These are phyloP conservation scores for Suillus ampliporus DNA, from an alignment of 768 basidiomycete genomes.

Conservation along the genomic window DNA sequence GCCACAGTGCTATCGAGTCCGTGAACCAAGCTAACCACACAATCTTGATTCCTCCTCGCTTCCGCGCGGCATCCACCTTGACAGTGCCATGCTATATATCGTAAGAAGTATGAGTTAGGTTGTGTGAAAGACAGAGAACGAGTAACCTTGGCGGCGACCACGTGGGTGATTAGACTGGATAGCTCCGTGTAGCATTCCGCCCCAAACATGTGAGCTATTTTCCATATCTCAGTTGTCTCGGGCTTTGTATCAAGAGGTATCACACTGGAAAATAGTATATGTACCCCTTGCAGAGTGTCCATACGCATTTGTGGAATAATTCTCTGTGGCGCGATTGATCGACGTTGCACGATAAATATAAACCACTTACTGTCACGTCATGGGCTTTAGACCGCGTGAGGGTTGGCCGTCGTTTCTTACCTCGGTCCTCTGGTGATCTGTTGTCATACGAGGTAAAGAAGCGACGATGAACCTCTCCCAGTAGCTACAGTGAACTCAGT, in stretches of 20 bases:
- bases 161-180: slow-evolving; percentile 74
- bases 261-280: slow-evolving; percentile 92
- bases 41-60: slow-evolving; percentile 77
- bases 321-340: slow-evolving; percentile 46
- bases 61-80: slow-evolving; percentile 86
- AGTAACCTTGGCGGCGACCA: slow-evolving; percentile 86
- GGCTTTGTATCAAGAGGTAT: slow-evolving; percentile 88
- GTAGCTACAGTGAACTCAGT: slow-evolving; percentile 55
- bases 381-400: slow-evolving; percentile 44
- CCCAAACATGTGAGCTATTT: slow-evolving; percentile 86
- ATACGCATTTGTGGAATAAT: slow-evolving; percentile 86
- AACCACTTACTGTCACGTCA: slow-evolving; percentile 78
- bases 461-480: slow-evolving; percentile 75
- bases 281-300: slow-evolving; percentile 76
- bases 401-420: slow-evolving; percentile 32
- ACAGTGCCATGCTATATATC: slow-evolving; percentile 76
- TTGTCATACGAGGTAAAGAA: slow-evolving; percentile 77
- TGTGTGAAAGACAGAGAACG: slow-evolving; percentile 3
- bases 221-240: slow-evolving; percentile 85
- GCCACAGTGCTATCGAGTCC: slow-evolving; percentile 90
- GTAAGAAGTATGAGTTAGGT: slow-evolving; percentile 12
- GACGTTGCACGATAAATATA: slow-evolving; percentile 9
- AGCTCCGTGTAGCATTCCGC: slow-evolving; percentile 80
- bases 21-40: slow-evolving; percentile 92
- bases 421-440: slow-evolving; percentile 32